Percentiles rank a stretch among this genome's conserved stretches.
These are phyloP conservation scores for Wickerhamomyces mucosus DNA, from an alignment of 805 yeast genomes.

Conservation along the genomic window DNA sequence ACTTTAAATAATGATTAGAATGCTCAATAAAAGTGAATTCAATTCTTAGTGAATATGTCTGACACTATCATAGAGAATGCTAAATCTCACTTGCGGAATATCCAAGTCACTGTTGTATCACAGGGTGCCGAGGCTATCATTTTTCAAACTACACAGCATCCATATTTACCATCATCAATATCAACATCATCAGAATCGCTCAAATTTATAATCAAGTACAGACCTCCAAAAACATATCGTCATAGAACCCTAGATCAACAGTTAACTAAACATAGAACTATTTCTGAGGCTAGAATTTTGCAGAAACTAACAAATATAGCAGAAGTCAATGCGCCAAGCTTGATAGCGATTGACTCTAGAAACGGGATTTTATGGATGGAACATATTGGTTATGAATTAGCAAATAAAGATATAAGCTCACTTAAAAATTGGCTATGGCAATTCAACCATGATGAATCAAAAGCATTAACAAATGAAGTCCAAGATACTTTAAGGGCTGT, in stretches of 20 bases:
- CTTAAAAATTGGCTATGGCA: conserved; percentile 70
- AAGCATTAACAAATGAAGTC: conserved; percentile 28
- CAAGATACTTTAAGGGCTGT: conserved; percentile 39
- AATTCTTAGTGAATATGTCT: conserved; percentile 43
- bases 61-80: conserved; percentile 37
- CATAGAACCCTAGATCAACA: conserved; percentile 72
- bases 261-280: conserved; percentile 72
- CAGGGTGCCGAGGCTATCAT: conserved; percentile 93
- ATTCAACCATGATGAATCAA: conserved; percentile 25
- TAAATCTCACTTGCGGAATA: conserved; percentile 32
- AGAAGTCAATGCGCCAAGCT: conserved; percentile 60
- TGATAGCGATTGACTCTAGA: conserved; percentile 66
- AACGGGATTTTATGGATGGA: conserved; percentile 91
- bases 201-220: conserved; percentile 59
- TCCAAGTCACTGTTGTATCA: conserved; percentile 48
- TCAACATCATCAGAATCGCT: conserved; percentile 21
- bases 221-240: conserved; percentile 88
- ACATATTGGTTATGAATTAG: conserved; percentile 45
- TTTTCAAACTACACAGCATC: conserved; percentile 53
- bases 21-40: conserved; percentile 6
- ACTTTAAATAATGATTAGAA: not conserved
- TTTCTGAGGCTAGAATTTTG: conserved; percentile 75
- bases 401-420: conserved; percentile 33
- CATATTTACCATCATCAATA: conserved; percentile 39
- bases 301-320: conserved; percentile 35